Evolutionary conservation across 306 rosid species (phyloP).

Genomic region (Quercus bicolor): DNA sequence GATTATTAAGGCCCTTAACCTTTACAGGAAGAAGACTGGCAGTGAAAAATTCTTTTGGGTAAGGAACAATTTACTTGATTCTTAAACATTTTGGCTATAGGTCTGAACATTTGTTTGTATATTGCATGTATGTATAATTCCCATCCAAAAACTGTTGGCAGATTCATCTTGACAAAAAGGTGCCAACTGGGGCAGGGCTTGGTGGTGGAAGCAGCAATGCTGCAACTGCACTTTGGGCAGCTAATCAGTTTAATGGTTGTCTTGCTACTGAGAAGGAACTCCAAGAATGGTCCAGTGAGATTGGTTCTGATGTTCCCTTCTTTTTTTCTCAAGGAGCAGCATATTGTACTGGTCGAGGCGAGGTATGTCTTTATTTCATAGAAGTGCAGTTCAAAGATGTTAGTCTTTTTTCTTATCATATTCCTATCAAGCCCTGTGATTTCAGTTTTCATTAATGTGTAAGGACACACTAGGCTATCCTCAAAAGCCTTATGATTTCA

Average conservation of each 20-base stretch:
- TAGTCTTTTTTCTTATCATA: not conserved
- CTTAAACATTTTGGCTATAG: not conserved
- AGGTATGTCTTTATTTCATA: slow-evolving; percentile 52
- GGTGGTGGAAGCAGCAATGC: slow-evolving; percentile 99
- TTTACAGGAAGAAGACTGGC: slow-evolving; percentile 88
- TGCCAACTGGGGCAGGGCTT: slow-evolving; percentile 98
- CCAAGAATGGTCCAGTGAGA: slow-evolving; percentile 97
- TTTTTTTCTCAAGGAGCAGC: slow-evolving; percentile 96
- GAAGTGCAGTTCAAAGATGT: not conserved
- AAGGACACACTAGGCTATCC: not conserved
- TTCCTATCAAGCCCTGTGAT: not conserved
- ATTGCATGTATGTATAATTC: not conserved
- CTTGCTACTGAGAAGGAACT: slow-evolving; percentile 83
- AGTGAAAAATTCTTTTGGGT: slow-evolving; percentile 85
- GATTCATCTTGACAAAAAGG: slow-evolving; percentile 93
- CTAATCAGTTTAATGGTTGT: slow-evolving; percentile 80
- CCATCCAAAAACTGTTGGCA: slow-evolving; percentile 29
- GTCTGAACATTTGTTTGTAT: not conserved
- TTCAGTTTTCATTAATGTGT: not conserved
- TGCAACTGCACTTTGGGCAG: slow-evolving; percentile 98
- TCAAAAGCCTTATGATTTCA: not conserved
- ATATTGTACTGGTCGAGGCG: slow-evolving; percentile 96
- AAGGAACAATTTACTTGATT: slow-evolving; percentile 20
- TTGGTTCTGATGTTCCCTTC: slow-evolving; percentile 97
- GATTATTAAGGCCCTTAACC: slow-evolving; percentile 97